Conservation (phyloP, 768 basidiomycete genomes). For the Lentinula edodes region DNA sequence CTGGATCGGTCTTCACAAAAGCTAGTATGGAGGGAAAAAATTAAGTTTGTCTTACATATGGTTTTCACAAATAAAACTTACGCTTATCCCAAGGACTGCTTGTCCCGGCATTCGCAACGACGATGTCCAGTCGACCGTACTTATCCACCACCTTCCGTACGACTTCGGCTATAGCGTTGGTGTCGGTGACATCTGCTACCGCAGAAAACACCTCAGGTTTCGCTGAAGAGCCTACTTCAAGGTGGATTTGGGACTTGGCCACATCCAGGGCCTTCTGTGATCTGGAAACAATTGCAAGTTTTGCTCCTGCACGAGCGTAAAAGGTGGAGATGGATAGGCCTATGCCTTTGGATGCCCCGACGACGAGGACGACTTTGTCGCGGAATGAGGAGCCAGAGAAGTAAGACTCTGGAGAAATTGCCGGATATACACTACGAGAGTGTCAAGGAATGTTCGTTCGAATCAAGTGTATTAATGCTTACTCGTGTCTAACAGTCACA, state of each 20-base stretch:
- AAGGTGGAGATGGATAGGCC: constrained; percentile 18
- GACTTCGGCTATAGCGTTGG: constrained; percentile 15
- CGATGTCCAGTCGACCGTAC: constrained; percentile 23
- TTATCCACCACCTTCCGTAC: constrained; percentile 14
- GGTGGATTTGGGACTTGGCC: constrained; percentile 14
- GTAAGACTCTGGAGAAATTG: constrained; percentile 17
- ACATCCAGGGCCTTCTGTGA: constrained; percentile 10
- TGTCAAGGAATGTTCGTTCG: background rate
- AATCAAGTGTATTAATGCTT: background rate
- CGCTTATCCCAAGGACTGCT: constrained; percentile 14
- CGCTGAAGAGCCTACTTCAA: background rate
- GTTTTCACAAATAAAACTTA: background rate
- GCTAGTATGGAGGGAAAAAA: constrained; percentile 1
- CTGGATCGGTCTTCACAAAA: constrained; percentile 13
- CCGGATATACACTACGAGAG: constrained; percentile 15
- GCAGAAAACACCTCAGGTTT: constrained; percentile 13
- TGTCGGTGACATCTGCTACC: constrained; percentile 18
- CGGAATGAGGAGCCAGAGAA: constrained; percentile 8
- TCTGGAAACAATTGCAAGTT: constrained; percentile 17
- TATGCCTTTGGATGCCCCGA: constrained; percentile 22
- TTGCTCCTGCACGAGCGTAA: constrained; percentile 21
- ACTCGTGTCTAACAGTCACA: background rate
- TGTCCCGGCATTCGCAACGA: constrained; percentile 21
- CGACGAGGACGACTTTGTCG: constrained; percentile 22
- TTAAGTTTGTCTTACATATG: background rate